Evolutionary conservation across 1,139 yeast genomes (phyloP).

Genomic region (Kodamaea alishanica): DNA sequence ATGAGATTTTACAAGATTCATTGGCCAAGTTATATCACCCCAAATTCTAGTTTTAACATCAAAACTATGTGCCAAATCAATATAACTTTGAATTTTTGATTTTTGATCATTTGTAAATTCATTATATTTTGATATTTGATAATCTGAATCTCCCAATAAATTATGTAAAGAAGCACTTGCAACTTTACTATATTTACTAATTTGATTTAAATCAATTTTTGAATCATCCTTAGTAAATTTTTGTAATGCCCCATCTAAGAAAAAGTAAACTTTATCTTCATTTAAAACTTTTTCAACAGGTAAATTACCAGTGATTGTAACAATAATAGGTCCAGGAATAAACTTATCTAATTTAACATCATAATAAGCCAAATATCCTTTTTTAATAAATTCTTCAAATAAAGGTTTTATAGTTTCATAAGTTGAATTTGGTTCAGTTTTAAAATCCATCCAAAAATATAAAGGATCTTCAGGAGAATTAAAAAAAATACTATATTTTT

Average conservation of each 20-base stretch:
- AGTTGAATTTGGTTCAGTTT: constrained; percentile 34
- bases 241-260: constrained; percentile 38
- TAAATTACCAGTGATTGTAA: constrained; percentile 42
- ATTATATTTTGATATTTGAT: constrained; percentile 9
- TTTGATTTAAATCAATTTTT: constrained; percentile 17
- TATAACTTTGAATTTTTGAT: constrained; percentile 16
- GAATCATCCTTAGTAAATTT: constrained; percentile 17
- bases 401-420: constrained; percentile 28
- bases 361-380: constrained; percentile 32
- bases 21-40: constrained; percentile 46
- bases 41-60: constrained; percentile 41
- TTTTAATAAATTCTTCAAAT: constrained; percentile 32
- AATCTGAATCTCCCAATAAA: constrained; percentile 26
- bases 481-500: constrained; percentile 33
- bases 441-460: constrained; percentile 43
- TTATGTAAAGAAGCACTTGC: constrained; percentile 36
- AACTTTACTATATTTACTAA: constrained; percentile 28
- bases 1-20: constrained; percentile 26
- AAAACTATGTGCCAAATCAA: constrained; percentile 34
- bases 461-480: constrained; percentile 39
- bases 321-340: constrained; percentile 34
- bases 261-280: constrained; percentile 26
- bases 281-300: constrained; percentile 31
- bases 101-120: constrained; percentile 22
- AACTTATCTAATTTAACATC: constrained; percentile 22